These are phyloP conservation scores for Starmerella asiatica DNA, from an alignment of 805 yeast species.

Conservation along the genomic window DNA sequence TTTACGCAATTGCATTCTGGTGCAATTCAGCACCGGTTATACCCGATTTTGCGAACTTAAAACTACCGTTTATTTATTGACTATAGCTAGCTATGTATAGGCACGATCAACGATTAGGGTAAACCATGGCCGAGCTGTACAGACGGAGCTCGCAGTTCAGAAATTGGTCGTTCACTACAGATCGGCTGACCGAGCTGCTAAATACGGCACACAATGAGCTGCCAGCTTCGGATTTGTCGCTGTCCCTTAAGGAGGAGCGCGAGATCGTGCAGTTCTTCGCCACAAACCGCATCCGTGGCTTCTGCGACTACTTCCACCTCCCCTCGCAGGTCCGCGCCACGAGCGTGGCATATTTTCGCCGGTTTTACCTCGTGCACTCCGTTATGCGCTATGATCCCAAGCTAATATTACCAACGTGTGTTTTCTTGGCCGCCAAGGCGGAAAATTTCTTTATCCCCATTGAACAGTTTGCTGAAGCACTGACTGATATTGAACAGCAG, in stretches of 20 bases:
- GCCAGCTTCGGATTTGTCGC: constrained; percentile 29
- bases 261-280: constrained; percentile 50
- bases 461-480: constrained; percentile 57
- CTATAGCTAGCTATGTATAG: too few relatives aligned
- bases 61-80: too few relatives aligned
- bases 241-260: constrained; percentile 58
- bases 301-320: constrained; percentile 61
- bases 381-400: constrained; percentile 86
- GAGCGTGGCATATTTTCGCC: constrained; percentile 66
- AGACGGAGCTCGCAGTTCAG: constrained; percentile 75
- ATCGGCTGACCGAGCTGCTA: constrained; percentile 40
- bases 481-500: constrained; percentile 39
- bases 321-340: constrained; percentile 84
- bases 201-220: constrained; percentile 36
- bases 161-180: constrained; percentile 67
- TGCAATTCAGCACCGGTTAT: too few relatives aligned
- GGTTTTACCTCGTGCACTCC: constrained; percentile 66
- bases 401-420: constrained; percentile 59
- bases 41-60: too few relatives aligned
- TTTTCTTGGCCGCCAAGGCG: constrained; percentile 82
- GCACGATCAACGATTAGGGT: background rate
- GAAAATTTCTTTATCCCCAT: constrained; percentile 85
- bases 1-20: too few relatives aligned
- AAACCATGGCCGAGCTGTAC: constrained; percentile 70
- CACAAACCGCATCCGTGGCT: constrained; percentile 53